A percentile compares a stretch with the other conserved stretches of the same genome.
These are phyloP conservation scores for Panellus pusillus DNA, from an alignment of 768 basidiomycete species.

Conservation along the genomic window DNA sequence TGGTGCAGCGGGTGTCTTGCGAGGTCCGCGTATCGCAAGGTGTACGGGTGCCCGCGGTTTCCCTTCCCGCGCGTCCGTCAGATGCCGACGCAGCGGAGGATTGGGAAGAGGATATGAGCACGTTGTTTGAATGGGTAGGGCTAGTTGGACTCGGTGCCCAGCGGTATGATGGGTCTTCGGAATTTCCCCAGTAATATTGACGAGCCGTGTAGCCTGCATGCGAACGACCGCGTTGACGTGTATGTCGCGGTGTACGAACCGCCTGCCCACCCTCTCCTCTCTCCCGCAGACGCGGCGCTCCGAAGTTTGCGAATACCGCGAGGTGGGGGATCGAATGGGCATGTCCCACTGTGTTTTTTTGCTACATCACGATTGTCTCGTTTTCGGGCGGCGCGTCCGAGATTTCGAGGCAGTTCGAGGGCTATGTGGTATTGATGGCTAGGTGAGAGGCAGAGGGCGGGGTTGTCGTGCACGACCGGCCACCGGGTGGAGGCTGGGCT, in stretches of 20 bases:
- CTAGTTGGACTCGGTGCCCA: slow-evolving; percentile 68
- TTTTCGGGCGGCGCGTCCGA: too few relatives aligned
- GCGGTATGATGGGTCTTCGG: slow-evolving; percentile 40
- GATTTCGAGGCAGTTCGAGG: too few relatives aligned
- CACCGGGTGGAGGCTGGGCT: too few relatives aligned
- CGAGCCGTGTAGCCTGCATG: slow-evolving; percentile 45
- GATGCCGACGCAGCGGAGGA: slow-evolving; percentile 42
- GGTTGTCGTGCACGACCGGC: too few relatives aligned
- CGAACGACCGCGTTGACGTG: slow-evolving; percentile 66
- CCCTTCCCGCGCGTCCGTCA: slow-evolving; percentile 9
- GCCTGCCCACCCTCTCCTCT: too few relatives aligned
- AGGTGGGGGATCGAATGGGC: too few relatives aligned
- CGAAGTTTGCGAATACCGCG: slow-evolving; percentile 45
- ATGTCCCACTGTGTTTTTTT: too few relatives aligned
- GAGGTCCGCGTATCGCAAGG: background rate
- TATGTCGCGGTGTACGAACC: slow-evolving; percentile 67
- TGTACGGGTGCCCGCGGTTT: too few relatives aligned
- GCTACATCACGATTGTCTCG: too few relatives aligned
- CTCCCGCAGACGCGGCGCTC: too few relatives aligned
- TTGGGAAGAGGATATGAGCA: slow-evolving; percentile 44
- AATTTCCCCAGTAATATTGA: background rate
- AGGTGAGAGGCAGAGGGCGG: too few relatives aligned
- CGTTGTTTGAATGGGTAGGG: slow-evolving; percentile 72
- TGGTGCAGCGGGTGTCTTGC: slow-evolving; percentile 27
- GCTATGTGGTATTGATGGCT: too few relatives aligned